Evolutionary conservation across 768 basidiomycete genomes (phyloP), one percentile per base, ranked within the genome.

Genomic region (Phaeotremella skinneri): DNA sequence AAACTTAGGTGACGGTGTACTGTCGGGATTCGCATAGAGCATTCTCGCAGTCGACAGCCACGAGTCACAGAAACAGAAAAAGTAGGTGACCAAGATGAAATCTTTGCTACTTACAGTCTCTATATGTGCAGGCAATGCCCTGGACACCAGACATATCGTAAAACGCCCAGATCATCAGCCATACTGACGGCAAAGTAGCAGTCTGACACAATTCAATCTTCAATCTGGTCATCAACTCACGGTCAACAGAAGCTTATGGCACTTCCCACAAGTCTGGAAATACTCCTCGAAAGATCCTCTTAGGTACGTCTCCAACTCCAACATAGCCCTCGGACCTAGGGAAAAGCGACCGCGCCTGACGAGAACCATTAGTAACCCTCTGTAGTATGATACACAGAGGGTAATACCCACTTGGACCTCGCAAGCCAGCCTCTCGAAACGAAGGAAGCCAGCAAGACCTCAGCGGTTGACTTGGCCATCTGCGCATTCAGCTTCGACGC

Each of bases 361-460:
- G 0, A 23, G 0, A 20, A 20, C 27, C 3, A 26, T 37, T n/a
- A 3, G 45, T 61, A 52, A 61, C 39, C 60, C 51, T 55, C 45
- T 17, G 2, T 29, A n/a, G n/a, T 39, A 7, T 53, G 23, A 11
- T 25, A 26, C n/a, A 20, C 17, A 37, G 13, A 31, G 25, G 29
- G 45, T 17, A 34, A 57, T 6, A 59, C 72, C 49, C 42, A 74
- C 75, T 66, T 63, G 11, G 73, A 76, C 55, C 63, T 69, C 21
- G 31, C 26, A 7, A 76, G 42, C 75, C 75, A 76, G 16, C 72
- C 71, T 49, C 75, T 55, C 1, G 69, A 69, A 14, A 73, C 73
- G 20, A 73, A 60, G 11, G 63, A 64, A n/a, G 39, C 39, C 11
- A 75, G 56, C 17, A 76, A 34, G 2, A 30, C 16, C 34, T 72